Percentiles rank a stretch among this genome's conserved stretches.
These are phyloP conservation scores for Aspergillaceae sp. DNA, from an alignment of 2,329 filamentous ascomycete genomes.

Conservation along the genomic window DNA sequence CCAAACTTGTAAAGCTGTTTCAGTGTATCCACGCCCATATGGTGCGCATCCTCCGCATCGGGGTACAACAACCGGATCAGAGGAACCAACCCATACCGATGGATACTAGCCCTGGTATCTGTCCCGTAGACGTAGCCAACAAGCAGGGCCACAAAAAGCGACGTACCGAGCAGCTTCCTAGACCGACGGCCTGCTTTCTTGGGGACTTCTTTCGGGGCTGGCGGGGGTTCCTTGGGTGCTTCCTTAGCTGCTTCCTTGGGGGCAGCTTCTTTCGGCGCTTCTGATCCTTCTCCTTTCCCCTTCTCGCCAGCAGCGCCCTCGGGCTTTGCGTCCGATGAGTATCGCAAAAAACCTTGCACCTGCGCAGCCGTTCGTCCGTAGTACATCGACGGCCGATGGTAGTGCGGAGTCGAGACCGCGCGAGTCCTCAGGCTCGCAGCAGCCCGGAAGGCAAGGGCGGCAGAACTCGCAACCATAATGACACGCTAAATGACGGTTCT, in stretches of 20 bases:
- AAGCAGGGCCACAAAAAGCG: constrained; percentile 41
- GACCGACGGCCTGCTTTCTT: constrained; percentile 20
- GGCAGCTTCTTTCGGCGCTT: constrained; percentile 6
- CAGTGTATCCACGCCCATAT: constrained; percentile 62
- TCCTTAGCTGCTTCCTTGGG: constrained; percentile 8
- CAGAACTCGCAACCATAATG: constrained; percentile 16
- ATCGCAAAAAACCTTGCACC: constrained; percentile 11
- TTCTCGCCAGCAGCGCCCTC: neutral
- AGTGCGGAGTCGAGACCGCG: constrained; percentile 6
- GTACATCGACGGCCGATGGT: constrained; percentile 16
- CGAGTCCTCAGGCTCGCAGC: constrained; percentile 18
- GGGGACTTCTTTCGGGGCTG: constrained; percentile 12
- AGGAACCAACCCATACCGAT: constrained; percentile 55
- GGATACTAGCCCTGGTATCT: constrained; percentile 62
- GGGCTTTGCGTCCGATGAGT: constrained; percentile 14
- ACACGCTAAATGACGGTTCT: neutral
- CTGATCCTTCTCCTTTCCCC: neutral
- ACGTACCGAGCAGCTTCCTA: constrained; percentile 38
- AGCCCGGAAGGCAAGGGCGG: constrained; percentile 18
- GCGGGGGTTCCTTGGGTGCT: constrained; percentile 7
- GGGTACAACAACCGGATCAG: constrained; percentile 34
- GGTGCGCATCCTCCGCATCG: constrained; percentile 76
- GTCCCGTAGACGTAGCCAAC: constrained; percentile 60
- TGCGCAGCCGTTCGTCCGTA: constrained; percentile 8
- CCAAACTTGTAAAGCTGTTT: constrained; percentile 64